Evolutionary conservation across 371 early-diverging fungal species (phyloP).

Genomic region (Capillidium heterosporum): DNA sequence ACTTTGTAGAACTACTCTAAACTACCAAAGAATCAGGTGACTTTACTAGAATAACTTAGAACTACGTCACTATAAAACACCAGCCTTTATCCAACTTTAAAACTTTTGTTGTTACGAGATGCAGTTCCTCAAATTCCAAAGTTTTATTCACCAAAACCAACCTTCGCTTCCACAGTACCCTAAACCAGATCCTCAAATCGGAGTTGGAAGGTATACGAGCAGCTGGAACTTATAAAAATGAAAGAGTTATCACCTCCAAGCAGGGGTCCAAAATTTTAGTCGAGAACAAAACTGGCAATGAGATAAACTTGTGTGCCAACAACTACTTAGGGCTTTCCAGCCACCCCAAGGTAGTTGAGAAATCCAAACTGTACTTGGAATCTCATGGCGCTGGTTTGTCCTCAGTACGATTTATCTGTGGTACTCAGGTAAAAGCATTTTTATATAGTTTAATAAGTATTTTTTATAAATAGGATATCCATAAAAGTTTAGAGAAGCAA

Average conservation of each 20-base stretch:
- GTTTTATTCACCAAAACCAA: neutral
- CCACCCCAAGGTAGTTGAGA: conserved; percentile 24
- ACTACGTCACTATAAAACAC: too few relatives aligned
- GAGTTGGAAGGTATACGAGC: conserved; percentile 23
- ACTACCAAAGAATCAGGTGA: too few relatives aligned
- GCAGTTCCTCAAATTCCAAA: too few relatives aligned
- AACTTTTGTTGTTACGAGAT: neutral
- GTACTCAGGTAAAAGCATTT: conserved; percentile 28
- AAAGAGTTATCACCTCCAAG: conserved; percentile 29
- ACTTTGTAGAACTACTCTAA: too few relatives aligned
- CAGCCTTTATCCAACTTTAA: too few relatives aligned
- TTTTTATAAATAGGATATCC: conserved; percentile 17
- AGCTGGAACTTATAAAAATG: conserved; percentile 35
- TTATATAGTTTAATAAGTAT: neutral
- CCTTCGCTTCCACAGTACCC: neutral
- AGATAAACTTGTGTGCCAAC: conserved; percentile 42
- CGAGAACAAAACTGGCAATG: conserved; percentile 8
- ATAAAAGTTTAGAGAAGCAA: conserved; percentile 34
- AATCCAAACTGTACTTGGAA: conserved; percentile 21
- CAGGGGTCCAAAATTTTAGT: conserved; percentile 28
- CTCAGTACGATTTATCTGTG: conserved; percentile 43
- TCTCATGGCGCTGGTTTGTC: conserved; percentile 34
- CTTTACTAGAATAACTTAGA: too few relatives aligned
- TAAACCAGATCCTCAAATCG: conserved; percentile 10
- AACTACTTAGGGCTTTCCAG: conserved; percentile 38